Conservation (phyloP, 176 grass and related monocot genomes). For the Chrysopogon serrulatus region DNA sequence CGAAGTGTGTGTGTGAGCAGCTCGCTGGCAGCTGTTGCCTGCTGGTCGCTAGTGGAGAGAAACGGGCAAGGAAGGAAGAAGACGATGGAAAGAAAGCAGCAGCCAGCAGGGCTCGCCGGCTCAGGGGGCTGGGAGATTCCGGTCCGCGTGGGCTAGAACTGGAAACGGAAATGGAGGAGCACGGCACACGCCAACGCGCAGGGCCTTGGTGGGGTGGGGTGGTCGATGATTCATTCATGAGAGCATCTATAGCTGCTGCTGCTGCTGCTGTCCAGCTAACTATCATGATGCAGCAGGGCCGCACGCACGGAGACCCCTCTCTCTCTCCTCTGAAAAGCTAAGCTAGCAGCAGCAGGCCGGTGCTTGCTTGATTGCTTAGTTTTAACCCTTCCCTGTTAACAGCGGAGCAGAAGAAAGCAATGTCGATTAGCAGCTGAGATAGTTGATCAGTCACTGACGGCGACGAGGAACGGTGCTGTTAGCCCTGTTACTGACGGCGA, state of each 20-base stretch:
- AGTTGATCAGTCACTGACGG: not conserved
- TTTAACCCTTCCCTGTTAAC: too few species aligned
- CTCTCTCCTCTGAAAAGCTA: not conserved
- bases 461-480: too few species aligned
- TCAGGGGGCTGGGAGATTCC: not conserved
- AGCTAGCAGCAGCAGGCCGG: not conserved
- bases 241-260: not conserved
- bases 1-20: not conserved
- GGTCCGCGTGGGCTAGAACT: too few species aligned
- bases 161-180: too few species aligned
- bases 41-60: not conserved
- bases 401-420: not conserved
- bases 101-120: too few species aligned
- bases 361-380: too few species aligned
- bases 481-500: too few species aligned
- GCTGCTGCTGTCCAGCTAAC: not conserved
- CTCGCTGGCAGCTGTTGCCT: not conserved
- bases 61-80: not conserved
- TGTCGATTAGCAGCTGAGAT: not conserved
- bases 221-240: not conserved
- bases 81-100: not conserved
- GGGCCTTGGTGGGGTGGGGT: too few species aligned
- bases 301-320: too few species aligned
- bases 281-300: not conserved
- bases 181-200: too few species aligned